phyloP scores from a whole-genome alignment of 176 grass and related monocot species.

The Bothriochloa decipiens region DNA sequence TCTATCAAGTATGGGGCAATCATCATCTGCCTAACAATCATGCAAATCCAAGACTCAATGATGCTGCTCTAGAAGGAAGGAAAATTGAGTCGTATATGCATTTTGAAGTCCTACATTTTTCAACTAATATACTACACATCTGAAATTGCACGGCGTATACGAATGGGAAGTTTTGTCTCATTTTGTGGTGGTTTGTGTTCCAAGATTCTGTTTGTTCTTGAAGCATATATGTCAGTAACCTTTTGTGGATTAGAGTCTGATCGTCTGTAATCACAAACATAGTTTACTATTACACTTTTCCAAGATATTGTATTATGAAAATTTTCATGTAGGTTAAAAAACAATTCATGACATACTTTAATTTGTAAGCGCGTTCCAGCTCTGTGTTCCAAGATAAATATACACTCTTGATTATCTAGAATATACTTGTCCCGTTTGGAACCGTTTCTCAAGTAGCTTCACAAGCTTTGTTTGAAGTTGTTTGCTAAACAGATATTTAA shows the following conservation, averaged over 20 bases:
- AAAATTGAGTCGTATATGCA: neutral
- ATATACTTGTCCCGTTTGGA: neutral
- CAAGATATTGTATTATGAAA: neutral
- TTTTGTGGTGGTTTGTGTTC: neutral
- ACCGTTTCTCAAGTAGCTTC: neutral
- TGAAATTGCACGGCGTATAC: neutral
- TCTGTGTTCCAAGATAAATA: neutral
- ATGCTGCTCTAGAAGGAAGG: neutral
- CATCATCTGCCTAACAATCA: neutral
- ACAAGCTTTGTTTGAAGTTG: neutral
- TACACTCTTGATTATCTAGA: neutral
- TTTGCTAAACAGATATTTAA: neutral
- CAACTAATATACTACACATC: neutral
- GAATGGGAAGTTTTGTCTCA: neutral
- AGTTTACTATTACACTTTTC: neutral
- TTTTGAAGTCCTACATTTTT: neutral
- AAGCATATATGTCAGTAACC: neutral
- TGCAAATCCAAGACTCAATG: constrained; percentile 2
- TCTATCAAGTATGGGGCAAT: neutral
- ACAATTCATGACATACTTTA: neutral
- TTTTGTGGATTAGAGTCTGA: neutral
- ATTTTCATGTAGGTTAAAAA: neutral
- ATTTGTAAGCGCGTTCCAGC: neutral
- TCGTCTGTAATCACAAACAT: neutral
- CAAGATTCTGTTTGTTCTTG: neutral